These are phyloP conservation scores for Carex littledalei DNA, from an alignment of 176 grass and related monocot genomes.

Conservation along the genomic window DNA sequence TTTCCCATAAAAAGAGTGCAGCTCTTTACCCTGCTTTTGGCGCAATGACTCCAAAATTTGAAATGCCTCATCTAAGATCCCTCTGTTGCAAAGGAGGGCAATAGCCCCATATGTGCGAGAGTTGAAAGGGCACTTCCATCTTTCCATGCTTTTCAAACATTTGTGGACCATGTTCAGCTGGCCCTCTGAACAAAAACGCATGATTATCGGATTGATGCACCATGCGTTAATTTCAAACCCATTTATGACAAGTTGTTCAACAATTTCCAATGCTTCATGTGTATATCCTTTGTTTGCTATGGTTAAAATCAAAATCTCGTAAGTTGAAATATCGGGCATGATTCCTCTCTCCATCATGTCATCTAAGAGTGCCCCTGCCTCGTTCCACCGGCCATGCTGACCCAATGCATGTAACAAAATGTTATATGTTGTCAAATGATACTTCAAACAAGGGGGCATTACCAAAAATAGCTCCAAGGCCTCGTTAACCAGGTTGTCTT, in stretches of 20 bases:
- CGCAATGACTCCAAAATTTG: conserved; percentile 7
- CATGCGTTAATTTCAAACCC: conserved; percentile 1
- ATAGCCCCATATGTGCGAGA: background rate
- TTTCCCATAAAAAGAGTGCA: background rate
- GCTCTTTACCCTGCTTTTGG: background rate
- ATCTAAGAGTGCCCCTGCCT: background rate
- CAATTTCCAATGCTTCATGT: conserved; percentile 5
- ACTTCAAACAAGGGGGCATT: background rate
- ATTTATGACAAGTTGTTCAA: background rate
- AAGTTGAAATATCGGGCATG: background rate
- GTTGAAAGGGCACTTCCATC: background rate
- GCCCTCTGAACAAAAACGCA: background rate
- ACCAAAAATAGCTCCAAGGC: conserved; percentile 8
- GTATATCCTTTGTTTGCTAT: background rate
- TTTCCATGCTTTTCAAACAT: conserved; percentile 2
- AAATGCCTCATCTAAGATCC: background rate
- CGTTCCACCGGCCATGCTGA: background rate
- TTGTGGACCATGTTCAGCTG: conserved; percentile 16
- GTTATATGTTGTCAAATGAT: conserved; percentile 3
- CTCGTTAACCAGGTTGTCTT: background rate
- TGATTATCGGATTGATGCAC: conserved; percentile 10
- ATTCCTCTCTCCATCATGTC: conserved; percentile 12
- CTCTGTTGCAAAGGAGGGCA: background rate
- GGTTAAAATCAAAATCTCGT: background rate
- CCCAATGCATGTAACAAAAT: background rate